Conservation (phyloP, 1,284 basidiomycete genomes). For the Cryptococcus neoformans region DNA sequence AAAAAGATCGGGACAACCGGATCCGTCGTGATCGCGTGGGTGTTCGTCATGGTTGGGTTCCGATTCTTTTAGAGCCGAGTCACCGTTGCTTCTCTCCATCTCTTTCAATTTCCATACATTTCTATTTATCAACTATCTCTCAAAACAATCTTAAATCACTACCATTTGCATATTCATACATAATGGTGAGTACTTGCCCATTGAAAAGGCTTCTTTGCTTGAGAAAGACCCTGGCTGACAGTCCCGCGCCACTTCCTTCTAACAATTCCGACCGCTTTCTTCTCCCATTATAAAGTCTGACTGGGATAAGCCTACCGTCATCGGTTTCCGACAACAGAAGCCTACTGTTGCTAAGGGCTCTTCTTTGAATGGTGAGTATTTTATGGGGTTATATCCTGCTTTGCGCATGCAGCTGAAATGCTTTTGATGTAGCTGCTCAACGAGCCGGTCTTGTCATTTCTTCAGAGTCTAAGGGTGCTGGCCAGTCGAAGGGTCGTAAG, state of each 20-base stretch:
- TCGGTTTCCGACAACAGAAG: constrained; percentile 29
- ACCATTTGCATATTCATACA: background rate
- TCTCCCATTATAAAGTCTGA: constrained; percentile 26
- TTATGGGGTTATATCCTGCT: background rate
- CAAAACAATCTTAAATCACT: background rate
- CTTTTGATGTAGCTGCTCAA: constrained; percentile 35
- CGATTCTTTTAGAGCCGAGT: background rate
- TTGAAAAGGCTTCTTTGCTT: background rate
- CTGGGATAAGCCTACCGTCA: constrained; percentile 42
- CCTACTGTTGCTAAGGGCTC: constrained; percentile 37
- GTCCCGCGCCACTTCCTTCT: background rate
- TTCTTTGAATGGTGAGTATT: constrained; percentile 34
- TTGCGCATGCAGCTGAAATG: background rate
- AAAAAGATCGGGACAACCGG: too few species aligned
- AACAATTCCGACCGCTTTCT: background rate
- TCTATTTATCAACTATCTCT: background rate
- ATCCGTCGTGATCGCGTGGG: background rate
- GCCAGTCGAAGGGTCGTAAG: constrained; percentile 34
- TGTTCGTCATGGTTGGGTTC: background rate
- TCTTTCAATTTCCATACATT: background rate
- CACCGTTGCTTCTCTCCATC: background rate
- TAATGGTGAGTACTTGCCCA: background rate
- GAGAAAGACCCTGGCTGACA: background rate
- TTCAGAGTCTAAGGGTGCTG: constrained; percentile 50
- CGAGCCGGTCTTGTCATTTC: constrained; percentile 51